A percentile compares a stretch with the other conserved stretches of the same genome.
phyloP scores from a whole-genome alignment of 2,329 filamentous ascomycete genomes.

The Exophiala bonariae region DNA sequence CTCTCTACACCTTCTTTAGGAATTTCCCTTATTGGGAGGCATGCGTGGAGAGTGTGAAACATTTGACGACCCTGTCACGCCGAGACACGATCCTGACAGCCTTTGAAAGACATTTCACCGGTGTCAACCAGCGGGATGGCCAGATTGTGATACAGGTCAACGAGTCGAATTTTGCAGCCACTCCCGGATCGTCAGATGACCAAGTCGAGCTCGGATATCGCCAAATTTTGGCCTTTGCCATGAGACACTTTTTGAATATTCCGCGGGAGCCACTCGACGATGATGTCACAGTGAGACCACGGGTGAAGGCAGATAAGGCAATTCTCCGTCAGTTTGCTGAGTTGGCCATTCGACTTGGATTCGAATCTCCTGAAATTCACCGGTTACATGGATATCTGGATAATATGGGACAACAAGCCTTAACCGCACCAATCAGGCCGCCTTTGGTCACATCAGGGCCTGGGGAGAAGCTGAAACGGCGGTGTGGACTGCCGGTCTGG shows the following conservation, averaged over 20 bases:
- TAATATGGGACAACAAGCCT: no score
- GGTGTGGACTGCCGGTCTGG: neutral
- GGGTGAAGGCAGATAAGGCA: neutral
- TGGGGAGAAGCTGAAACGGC: conserved; percentile 1
- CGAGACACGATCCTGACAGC: conserved; percentile 5
- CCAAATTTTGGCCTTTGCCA: conserved; percentile 1
- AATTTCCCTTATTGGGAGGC: conserved; percentile 37
- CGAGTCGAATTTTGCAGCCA: neutral
- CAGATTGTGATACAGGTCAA: conserved; percentile 1
- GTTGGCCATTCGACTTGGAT: neutral
- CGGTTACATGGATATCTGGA: neutral
- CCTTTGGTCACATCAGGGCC: neutral
- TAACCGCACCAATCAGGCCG: neutral
- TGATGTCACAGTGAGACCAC: neutral
- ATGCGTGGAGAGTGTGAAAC: conserved; percentile 31
- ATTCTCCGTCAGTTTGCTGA: neutral
- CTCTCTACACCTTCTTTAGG: conserved; percentile 39
- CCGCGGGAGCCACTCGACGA: neutral
- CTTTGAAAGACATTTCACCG: conserved; percentile 3
- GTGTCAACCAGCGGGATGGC: conserved; percentile 2
- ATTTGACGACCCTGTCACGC: conserved; percentile 4
- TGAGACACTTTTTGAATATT: conserved; percentile 1
- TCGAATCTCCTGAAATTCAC: conserved; percentile 2
- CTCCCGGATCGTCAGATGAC: neutral
- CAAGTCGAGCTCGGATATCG: neutral